Evolutionary conservation across 441 rosid genomes (phyloP).

Genomic region (Codiaeum variegatum): DNA sequence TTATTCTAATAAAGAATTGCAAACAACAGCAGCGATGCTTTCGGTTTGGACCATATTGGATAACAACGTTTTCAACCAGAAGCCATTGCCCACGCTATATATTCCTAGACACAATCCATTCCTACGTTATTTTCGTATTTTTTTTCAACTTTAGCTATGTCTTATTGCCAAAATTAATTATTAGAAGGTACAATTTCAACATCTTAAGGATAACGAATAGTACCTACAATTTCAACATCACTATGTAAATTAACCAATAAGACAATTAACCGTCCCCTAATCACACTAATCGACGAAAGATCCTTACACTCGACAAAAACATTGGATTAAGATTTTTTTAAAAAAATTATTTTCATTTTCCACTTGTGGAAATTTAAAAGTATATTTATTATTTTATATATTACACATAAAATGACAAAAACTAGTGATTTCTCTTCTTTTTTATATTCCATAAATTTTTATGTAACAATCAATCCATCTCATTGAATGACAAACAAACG

Average conservation of each 20-base stretch:
- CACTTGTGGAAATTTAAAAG: too few species aligned
- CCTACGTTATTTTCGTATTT: constrained; percentile 3
- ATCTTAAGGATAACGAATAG: constrained; percentile 1
- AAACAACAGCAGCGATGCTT: constrained; percentile 19
- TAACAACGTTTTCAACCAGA: constrained; percentile 23
- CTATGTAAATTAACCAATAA: not conserved
- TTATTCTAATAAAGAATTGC: not conserved
- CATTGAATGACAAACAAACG: not conserved
- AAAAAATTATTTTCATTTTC: too few species aligned
- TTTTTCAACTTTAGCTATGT: constrained; percentile 10
- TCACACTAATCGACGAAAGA: not conserved
- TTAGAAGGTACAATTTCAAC: constrained; percentile 5
- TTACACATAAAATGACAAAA: too few species aligned
- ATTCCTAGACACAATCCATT: constrained; percentile 10
- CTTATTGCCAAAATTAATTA: constrained; percentile 7
- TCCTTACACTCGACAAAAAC: not conserved
- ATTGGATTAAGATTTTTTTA: not conserved
- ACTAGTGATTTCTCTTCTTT: too few species aligned
- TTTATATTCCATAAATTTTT: too few species aligned
- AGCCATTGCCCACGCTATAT: constrained; percentile 14
- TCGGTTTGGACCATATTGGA: constrained; percentile 18
- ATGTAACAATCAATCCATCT: not conserved
- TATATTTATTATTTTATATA: too few species aligned
- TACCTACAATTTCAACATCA: not conserved
- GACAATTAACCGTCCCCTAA: constrained; percentile 4